Conservation (phyloP, 1,284 basidiomycete genomes). For the Ceratobasidium theobromae region DNA sequence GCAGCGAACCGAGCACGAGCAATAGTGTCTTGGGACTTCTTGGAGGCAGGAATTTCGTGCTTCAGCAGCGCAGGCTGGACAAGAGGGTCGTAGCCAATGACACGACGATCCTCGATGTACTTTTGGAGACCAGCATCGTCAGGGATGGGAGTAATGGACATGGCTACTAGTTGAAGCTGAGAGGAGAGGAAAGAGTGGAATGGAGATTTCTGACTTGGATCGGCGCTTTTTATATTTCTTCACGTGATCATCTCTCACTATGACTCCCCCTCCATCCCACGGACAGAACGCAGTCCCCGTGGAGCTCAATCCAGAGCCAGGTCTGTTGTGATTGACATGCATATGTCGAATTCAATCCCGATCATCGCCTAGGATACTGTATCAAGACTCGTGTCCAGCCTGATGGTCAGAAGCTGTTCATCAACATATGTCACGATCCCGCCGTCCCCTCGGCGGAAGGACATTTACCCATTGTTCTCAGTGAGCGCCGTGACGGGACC, state of each 20-base stretch:
- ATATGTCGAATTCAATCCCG: slow-evolving; percentile 6
- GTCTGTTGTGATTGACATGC: slow-evolving; percentile 20
- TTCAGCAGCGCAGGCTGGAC: slow-evolving; percentile 87
- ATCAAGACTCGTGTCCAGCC: slow-evolving; percentile 44
- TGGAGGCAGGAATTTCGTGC: slow-evolving; percentile 72
- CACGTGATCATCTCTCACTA: slow-evolving; percentile 15
- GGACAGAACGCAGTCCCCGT: slow-evolving; percentile 32
- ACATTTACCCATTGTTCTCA: slow-evolving; percentile 66
- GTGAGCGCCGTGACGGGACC: slow-evolving; percentile 58
- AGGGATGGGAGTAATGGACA: slow-evolving; percentile 58
- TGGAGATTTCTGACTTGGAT: slow-evolving; percentile 29
- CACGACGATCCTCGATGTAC: slow-evolving; percentile 62
- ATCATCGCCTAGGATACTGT: slow-evolving; percentile 35
- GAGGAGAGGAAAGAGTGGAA: slow-evolving; percentile 4
- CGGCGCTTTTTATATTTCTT: slow-evolving; percentile 13
- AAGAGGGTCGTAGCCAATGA: slow-evolving; percentile 86
- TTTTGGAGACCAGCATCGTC: slow-evolving; percentile 59
- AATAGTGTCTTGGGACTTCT: slow-evolving; percentile 65
- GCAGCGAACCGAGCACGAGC: slow-evolving; percentile 75
- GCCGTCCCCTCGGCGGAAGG: slow-evolving; percentile 59
- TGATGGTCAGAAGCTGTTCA: slow-evolving; percentile 61
- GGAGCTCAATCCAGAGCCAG: slow-evolving; percentile 36
- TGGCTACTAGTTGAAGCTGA: slow-evolving; percentile 40
- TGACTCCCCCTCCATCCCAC: slow-evolving; percentile 35
- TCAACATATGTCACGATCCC: slow-evolving; percentile 68